Conservation (phyloP, 495 filamentous ascomycete genomes). For the Podospora pseudocomata region DNA sequence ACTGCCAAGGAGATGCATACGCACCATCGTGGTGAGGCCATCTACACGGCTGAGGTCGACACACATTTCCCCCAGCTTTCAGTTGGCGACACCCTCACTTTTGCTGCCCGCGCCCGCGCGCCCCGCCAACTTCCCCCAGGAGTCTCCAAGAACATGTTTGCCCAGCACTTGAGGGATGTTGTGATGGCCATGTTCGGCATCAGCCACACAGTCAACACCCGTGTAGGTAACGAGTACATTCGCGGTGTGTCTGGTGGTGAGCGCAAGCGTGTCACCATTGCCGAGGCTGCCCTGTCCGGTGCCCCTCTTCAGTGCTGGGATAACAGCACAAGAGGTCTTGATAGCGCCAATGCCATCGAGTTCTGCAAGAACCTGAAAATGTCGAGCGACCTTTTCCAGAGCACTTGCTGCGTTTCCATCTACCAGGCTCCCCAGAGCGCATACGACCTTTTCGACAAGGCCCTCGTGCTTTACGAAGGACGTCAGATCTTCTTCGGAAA, state of each 20-base stretch:
- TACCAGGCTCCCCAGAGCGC: constrained; percentile 78
- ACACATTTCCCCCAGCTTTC: constrained; percentile 80
- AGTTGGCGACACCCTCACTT: constrained; percentile 72
- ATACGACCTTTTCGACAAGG: constrained; percentile 79
- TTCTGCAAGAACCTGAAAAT: constrained; percentile 67
- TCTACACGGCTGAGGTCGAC: constrained; percentile 78
- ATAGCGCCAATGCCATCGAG: constrained; percentile 77
- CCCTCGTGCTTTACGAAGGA: constrained; percentile 73
- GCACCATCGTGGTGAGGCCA: constrained; percentile 71
- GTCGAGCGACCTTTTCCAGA: constrained; percentile 60
- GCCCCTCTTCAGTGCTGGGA: constrained; percentile 81
- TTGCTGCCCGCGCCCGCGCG: constrained; percentile 68
- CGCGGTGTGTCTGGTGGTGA: constrained; percentile 81
- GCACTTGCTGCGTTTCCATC: constrained; percentile 71
- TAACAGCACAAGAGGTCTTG: constrained; percentile 75
- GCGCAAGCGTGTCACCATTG: constrained; percentile 77
- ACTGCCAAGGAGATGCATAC: constrained; percentile 59
- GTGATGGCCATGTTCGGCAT: constrained; percentile 79
- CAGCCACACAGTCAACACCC: constrained; percentile 70
- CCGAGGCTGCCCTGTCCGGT: constrained; percentile 62
- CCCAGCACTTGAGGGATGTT: constrained; percentile 65
- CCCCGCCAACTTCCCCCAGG: constrained; percentile 59
- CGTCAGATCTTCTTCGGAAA: constrained; percentile 78
- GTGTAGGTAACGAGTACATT: constrained; percentile 75
- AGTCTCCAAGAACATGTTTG: constrained; percentile 56